phyloP scores from a whole-genome alignment of 768 basidiomycete species.

The Termitomyces sp. region DNA sequence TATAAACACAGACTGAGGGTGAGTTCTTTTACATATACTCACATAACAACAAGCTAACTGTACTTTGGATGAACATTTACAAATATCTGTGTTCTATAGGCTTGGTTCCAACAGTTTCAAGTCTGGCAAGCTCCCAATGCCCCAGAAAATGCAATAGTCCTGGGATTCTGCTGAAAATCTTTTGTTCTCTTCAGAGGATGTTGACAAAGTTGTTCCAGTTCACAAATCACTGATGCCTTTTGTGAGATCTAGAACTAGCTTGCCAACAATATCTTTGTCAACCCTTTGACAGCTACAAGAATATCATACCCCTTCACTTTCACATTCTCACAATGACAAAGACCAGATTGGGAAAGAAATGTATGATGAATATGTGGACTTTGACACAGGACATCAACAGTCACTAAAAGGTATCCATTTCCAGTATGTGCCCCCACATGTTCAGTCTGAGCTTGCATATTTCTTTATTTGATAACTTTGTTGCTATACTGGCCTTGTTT shows the following conservation, averaged over 20 bases:
- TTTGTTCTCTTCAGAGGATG: slow-evolving; percentile 10
- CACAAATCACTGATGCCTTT: background rate
- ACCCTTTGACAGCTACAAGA: background rate
- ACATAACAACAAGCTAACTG: too few species aligned
- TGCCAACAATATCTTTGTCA: background rate
- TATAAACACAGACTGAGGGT: too few species aligned
- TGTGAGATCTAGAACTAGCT: background rate
- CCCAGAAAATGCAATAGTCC: slow-evolving; percentile 4
- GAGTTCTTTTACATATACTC: background rate
- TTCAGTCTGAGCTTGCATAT: slow-evolving; percentile 12
- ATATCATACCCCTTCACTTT: background rate
- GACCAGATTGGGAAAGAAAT: slow-evolving; percentile 1
- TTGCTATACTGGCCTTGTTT: too few species aligned
- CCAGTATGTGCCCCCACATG: slow-evolving; percentile 24
- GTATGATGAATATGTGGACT: slow-evolving; percentile 10
- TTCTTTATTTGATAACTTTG: background rate
- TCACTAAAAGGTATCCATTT: background rate
- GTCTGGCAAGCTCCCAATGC: slow-evolving; percentile 7
- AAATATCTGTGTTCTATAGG: too few species aligned
- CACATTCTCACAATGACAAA: background rate
- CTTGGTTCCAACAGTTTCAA: too few species aligned
- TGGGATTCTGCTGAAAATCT: background rate
- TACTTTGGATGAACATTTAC: too few species aligned
- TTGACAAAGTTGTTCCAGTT: background rate
- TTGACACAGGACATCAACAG: background rate